Conservation (phyloP, 2,329 filamentous ascomycete genomes). For the Ophiobolus disseminans region DNA sequence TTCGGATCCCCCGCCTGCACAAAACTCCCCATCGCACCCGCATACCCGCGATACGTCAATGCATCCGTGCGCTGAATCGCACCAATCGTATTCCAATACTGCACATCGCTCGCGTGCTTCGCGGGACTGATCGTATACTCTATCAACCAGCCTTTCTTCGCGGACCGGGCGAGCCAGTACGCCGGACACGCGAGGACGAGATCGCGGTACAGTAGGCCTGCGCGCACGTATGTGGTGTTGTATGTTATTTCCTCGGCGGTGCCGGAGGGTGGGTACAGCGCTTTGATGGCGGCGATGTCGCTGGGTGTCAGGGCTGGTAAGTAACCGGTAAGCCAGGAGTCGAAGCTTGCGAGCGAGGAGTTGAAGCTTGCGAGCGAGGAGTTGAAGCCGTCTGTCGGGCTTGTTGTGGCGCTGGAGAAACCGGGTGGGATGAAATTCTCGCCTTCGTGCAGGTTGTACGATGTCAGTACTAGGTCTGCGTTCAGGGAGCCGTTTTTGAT, state of each 20-base stretch:
- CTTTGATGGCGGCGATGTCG: slow-evolving; percentile 52
- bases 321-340: slow-evolving; percentile 62
- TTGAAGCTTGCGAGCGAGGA: slow-evolving; percentile 57
- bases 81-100: slow-evolving; percentile 66
- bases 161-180: slow-evolving; percentile 62
- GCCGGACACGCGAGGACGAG: slow-evolving; percentile 66
- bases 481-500: slow-evolving; percentile 51
- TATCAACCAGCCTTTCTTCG: slow-evolving; percentile 59
- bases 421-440: slow-evolving; percentile 66
- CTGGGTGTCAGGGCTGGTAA: slow-evolving; percentile 56
- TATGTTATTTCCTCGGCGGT: slow-evolving; percentile 59
- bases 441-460: slow-evolving; percentile 69
- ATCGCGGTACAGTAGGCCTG: slow-evolving; percentile 66
- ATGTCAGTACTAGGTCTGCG: slow-evolving; percentile 58
- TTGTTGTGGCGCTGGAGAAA: slow-evolving; percentile 45
- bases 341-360: slow-evolving; percentile 58
- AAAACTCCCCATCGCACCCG: slow-evolving; percentile 67
- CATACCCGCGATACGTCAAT: slow-evolving; percentile 63
- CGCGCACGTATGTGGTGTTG: slow-evolving; percentile 60
- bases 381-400: slow-evolving; percentile 52
- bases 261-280: slow-evolving; percentile 58
- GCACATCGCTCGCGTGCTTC: slow-evolving; percentile 62
- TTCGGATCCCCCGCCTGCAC: slow-evolving; percentile 67
- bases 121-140: slow-evolving; percentile 68
- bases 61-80: slow-evolving; percentile 60